Base-by-base conservation (phyloP, 805 yeast species). In the Sugiyamaella qingdaonensis region DNA sequence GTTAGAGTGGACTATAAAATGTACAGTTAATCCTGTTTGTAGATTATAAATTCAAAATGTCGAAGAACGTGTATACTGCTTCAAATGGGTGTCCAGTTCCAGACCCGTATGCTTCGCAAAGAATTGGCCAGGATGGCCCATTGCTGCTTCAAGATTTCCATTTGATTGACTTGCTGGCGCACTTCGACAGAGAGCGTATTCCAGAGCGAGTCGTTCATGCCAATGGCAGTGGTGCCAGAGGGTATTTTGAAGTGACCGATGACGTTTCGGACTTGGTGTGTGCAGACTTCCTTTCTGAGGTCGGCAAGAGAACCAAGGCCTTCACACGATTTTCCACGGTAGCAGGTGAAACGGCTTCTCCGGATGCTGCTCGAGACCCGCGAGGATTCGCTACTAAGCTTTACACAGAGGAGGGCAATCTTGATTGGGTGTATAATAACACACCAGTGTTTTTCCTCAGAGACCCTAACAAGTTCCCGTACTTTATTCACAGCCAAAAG, bases 231-330 rank as follows among this genome's bases (percentile, higher is more conserved):
- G 86, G 85, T 56, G 84, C 83, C 41, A 78, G 73, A 61, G 82
- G 85, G 42, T 73, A 72, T 56, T 81, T 82, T 56, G 85, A 78
- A 61, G 73, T 78, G 60, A 80, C 85, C 16, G 83, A 81, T 64
- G 78, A 81, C 34, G 68, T 80, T 51, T 66, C 76, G 7, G 85
- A 81, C 60, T 62, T 81, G 51, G 74, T 79, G 16, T 46, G 58
- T 34, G 68, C 74, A 31, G 66, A 63, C 43, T 86, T 89, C 73
- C 78, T 89, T 61, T 78, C 79, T 59, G 73, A 78, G 44, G 77
- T 86, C 52, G 96, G 96, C 61, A 88, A 87, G 73, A 85, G 81
- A 71, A 86, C 95, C 33, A 80, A 79, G 65, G 77, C 83, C 56
- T 68, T 81, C 52, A 66, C 74, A 35, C 75, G 86, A 54, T 80